Base-by-base conservation (phyloP, 805 yeast genomes). In the Saccharomycopsis fodiens region DNA sequence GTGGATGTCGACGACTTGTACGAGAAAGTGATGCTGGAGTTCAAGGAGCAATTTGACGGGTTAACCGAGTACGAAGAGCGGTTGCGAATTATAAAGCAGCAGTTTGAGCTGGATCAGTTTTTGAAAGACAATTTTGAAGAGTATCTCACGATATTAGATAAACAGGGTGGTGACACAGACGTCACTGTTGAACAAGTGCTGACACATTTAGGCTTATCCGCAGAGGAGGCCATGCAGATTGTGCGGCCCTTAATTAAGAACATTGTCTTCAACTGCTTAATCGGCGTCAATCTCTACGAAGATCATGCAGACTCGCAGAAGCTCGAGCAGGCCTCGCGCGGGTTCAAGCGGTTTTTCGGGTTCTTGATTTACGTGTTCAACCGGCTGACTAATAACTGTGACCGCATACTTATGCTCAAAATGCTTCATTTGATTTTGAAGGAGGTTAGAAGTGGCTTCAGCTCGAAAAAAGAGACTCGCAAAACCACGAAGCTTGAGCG, bases 1-100 rank as follows among this genome's bases (percentile, higher is more conserved):
- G 74, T 72, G 53, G 66, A 76, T 31, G 56, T 76, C 43, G 63
- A 79, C 37, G 82, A 78, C 55, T 73, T 80, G 52, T 78, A 78
- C 54, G 61, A 66, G n/a, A 66, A 77, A 3, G 67, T 78, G 51
- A 63, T 81, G 30, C 61, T 62, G 35, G 79, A 76, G 47, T 65
- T 63, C 51, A 54, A 56, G 35, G 55, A 54, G 6, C 52, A 55
- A 32, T 44, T 55, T 17, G 54, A 49, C 25, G 53, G 54, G 34
- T 52, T 63, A 3, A 50, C 54, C 23, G 55, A 55, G 8, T 62
- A 75, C 41, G 70, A 72, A 52, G 46, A 50, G 7, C 58, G 65
- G 48, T 46, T 72, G 8, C 54, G 52, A 3, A 42, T 43, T 2
- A 42, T 65, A 4, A 48, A 56, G 3, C 55, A 41, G 32, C 15